phyloP scores from a whole-genome alignment of 2,329 filamentous ascomycete species.

The Canariomyces notabilis region DNA sequence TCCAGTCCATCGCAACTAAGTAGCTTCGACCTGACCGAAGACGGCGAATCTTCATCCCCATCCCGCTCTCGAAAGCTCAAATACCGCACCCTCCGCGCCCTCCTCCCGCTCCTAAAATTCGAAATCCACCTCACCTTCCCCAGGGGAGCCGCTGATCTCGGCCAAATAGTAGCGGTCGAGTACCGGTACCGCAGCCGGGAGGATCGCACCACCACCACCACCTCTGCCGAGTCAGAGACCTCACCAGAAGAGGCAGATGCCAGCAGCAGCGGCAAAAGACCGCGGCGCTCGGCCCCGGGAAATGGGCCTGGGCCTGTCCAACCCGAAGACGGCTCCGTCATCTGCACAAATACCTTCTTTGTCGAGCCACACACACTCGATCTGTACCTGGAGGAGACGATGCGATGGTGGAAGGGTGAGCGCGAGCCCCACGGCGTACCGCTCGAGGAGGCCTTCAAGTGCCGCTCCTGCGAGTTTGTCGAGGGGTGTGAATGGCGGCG shows the following conservation, averaged over 20 bases:
- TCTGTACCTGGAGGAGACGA: slow-evolving; percentile 60
- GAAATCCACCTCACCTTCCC: slow-evolving; percentile 52
- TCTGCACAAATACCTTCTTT: slow-evolving; percentile 56
- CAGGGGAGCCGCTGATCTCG: slow-evolving; percentile 42
- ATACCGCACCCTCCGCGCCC: slow-evolving; percentile 45
- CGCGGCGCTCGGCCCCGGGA: no score
- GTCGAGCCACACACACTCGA: slow-evolving; percentile 62
- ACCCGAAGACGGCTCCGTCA: slow-evolving; percentile 39
- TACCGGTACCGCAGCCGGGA: slow-evolving; percentile 44
- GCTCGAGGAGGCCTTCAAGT: slow-evolving; percentile 85
- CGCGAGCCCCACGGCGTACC: slow-evolving; percentile 68
- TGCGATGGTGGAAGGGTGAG: slow-evolving; percentile 85
- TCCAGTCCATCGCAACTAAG: slow-evolving; percentile 15
- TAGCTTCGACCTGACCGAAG: no score
- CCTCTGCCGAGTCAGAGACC: background rate
- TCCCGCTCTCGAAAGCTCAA: slow-evolving; percentile 33
- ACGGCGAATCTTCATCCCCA: background rate
- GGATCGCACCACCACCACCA: background rate
- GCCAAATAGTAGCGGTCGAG: slow-evolving; percentile 48
- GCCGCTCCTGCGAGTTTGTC: slow-evolving; percentile 75
- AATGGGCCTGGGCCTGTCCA: no score
- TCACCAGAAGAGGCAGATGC: slow-evolving; percentile 1
- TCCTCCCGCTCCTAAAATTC: slow-evolving; percentile 41
- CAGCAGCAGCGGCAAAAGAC: slow-evolving; percentile 17
- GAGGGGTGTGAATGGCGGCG: slow-evolving; percentile 74